Evolutionary conservation across 2,329 filamentous ascomycete genomes (phyloP).

Genomic region (Colletotrichum sp.): DNA sequence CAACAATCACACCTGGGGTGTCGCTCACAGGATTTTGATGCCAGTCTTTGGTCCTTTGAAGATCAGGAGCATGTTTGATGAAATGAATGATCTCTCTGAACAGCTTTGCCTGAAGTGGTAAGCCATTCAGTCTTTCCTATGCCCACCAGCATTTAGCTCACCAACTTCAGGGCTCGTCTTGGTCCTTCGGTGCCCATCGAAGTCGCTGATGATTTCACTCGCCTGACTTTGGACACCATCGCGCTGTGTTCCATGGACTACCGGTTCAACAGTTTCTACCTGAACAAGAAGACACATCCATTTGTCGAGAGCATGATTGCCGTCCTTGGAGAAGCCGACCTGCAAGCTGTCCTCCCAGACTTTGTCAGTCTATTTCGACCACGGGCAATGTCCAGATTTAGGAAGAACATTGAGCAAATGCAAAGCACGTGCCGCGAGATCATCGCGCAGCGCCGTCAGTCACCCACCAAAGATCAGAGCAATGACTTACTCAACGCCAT

Average conservation of each 20-base stretch:
- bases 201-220: constrained; percentile 64
- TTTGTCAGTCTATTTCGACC: constrained; percentile 18
- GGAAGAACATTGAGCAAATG: neutral
- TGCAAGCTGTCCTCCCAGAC: constrained; percentile 49
- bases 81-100: constrained; percentile 55
- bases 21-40: constrained; percentile 69
- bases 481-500: constrained; percentile 69
- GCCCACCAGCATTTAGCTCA: neutral
- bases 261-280: constrained; percentile 68
- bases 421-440: constrained; percentile 48
- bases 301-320: constrained; percentile 69
- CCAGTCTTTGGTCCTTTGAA: constrained; percentile 73
- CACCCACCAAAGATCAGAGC: neutral
- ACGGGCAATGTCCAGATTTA: constrained; percentile 21
- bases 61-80: constrained; percentile 65
- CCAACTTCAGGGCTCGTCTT: constrained; percentile 42
- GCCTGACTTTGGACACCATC: constrained; percentile 66
- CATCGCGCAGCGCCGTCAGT: constrained; percentile 47
- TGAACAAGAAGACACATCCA: constrained; percentile 61
- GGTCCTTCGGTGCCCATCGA: constrained; percentile 49
- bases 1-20: constrained; percentile 29
- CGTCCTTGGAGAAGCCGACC: constrained; percentile 60
- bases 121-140: constrained; percentile 27
- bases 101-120: constrained; percentile 62
- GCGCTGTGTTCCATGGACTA: constrained; percentile 63